These are phyloP conservation scores for Acmispon strigosus DNA, from an alignment of 306 rosid species.

Conservation along the genomic window DNA sequence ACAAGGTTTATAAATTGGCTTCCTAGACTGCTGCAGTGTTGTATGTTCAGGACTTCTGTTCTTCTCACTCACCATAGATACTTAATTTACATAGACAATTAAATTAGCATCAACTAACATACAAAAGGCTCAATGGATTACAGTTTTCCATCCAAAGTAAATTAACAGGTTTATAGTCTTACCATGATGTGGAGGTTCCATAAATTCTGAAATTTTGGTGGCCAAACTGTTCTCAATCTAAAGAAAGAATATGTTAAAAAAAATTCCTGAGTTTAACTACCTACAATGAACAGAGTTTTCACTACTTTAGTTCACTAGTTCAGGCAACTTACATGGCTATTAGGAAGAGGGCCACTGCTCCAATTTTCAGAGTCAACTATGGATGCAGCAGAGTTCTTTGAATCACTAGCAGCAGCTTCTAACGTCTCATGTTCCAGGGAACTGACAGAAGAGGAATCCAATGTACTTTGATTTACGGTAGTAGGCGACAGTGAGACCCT, in stretches of 20 bases:
- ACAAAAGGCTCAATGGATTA: conserved; percentile 5
- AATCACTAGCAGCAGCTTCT: conserved; percentile 31
- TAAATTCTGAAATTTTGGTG: conserved; percentile 26
- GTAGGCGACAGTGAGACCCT: conserved; percentile 61
- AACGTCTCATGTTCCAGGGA: conserved; percentile 25
- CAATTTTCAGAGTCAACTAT: conserved; percentile 19
- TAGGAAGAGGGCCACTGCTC: conserved; percentile 21
- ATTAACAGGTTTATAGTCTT: conserved; percentile 22
- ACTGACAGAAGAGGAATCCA: conserved; percentile 34
- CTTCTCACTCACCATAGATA: conserved; percentile 26
- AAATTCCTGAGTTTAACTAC: neutral
- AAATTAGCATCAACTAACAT: conserved; percentile 25
- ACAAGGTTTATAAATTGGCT: conserved; percentile 78
- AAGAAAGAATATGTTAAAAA: conserved; percentile 17
- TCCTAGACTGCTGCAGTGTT: conserved; percentile 45
- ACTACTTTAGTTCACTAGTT: conserved; percentile 9
- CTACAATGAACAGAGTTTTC: conserved; percentile 2
- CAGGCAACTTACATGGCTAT: conserved; percentile 34
- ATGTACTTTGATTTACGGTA: conserved; percentile 31
- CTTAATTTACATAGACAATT: conserved; percentile 24
- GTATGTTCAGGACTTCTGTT: conserved; percentile 38
- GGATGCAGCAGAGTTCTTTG: conserved; percentile 27
- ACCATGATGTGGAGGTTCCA: conserved; percentile 43
- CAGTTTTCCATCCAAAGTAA: conserved; percentile 10
- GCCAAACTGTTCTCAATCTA: conserved; percentile 38